Evolutionary conservation across 2,329 filamentous ascomycete species (phyloP).

Genomic region (Colletotrichum sp.): DNA sequence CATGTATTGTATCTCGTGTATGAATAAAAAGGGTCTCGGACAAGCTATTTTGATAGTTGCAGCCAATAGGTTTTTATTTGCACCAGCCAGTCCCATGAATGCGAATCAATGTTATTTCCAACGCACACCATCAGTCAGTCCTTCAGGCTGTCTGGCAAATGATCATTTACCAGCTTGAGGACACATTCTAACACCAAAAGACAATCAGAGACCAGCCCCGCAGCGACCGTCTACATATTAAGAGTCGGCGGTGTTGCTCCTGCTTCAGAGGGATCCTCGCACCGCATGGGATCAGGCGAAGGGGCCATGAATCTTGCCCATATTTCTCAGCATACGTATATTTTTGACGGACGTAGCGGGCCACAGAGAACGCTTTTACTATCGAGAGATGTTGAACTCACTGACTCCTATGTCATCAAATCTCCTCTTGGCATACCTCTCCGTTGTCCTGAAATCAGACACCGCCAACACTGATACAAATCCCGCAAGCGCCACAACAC

Average conservation of each 20-base stretch:
- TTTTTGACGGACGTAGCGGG: not conserved
- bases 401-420: not conserved
- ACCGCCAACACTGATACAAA: not conserved
- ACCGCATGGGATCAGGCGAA: not conserved
- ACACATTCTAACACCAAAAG: no score
- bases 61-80: no score
- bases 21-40: not conserved
- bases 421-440: not conserved
- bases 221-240: no score
- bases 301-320: not conserved
- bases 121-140: not conserved
- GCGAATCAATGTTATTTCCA: no score
- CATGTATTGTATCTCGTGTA: not conserved
- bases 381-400: fast-evolving
- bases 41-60: not conserved
- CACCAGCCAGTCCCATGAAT: not conserved
- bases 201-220: no score
- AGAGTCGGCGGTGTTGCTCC: no score
- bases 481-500: not conserved
- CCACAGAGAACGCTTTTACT: fast-evolving
- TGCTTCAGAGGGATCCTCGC: no score
- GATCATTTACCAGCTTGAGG: not conserved
- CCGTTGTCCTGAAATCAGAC: not conserved
- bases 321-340: no score
- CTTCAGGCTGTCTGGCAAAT: not conserved